A percentile compares a stretch with the other conserved stretches of the same genome.
Conservation (phyloP, 176 grass and related monocot genomes). For the Cymbopogon citratus region DNA sequence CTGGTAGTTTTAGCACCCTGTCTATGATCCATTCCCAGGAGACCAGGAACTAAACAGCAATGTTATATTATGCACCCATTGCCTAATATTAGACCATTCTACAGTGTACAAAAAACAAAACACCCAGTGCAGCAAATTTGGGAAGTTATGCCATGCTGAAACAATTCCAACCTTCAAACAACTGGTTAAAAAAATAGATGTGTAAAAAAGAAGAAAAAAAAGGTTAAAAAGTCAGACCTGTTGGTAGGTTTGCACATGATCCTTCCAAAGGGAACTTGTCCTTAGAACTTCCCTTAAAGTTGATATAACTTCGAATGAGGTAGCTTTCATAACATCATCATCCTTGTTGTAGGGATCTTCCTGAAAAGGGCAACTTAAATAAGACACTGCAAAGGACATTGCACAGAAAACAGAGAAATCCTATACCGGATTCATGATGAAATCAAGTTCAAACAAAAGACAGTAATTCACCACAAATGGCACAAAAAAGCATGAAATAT, state of each 20-base stretch:
- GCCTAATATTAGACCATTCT: background rate
- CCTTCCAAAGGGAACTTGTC: constrained; percentile 89
- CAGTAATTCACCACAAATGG: background rate
- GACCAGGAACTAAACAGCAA: background rate
- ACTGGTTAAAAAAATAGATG: background rate
- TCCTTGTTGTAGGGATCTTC: constrained; percentile 87
- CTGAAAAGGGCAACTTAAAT: constrained; percentile 37
- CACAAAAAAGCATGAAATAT: constrained; percentile 1
- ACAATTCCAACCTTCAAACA: constrained; percentile 12
- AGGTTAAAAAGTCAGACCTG: constrained; percentile 44
- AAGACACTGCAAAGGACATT: background rate
- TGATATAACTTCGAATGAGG: constrained; percentile 99
- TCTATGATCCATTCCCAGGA: background rate
- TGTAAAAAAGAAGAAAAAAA: background rate
- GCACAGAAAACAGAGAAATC: background rate
- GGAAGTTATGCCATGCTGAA: background rate
- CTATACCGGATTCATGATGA: constrained; percentile 6
- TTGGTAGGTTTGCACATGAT: constrained; percentile 91
- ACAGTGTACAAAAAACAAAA: constrained; percentile 18
- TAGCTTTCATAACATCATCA: constrained; percentile 90
- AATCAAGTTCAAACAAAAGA: constrained; percentile 14
- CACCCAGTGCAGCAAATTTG: background rate
- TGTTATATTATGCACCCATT: background rate
- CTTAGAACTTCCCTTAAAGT: constrained; percentile 94
- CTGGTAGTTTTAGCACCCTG: background rate